These are phyloP conservation scores for Rhizopogon vinicolor DNA, from an alignment of 768 basidiomycete genomes.

Conservation along the genomic window DNA sequence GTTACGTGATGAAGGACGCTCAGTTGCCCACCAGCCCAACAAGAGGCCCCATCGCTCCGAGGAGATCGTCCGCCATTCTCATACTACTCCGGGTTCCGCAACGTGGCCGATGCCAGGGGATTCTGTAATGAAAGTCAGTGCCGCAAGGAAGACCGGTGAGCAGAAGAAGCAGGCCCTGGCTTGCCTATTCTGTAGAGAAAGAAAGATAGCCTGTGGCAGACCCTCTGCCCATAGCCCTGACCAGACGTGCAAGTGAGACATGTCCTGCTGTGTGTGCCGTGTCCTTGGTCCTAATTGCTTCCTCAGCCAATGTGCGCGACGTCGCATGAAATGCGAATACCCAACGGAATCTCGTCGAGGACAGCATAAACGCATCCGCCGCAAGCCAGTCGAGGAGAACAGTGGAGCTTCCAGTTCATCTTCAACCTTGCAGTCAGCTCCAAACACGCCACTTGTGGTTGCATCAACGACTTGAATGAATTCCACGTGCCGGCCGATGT, in stretches of 20 bases:
- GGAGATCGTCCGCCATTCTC: conserved; percentile 25
- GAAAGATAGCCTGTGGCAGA: conserved; percentile 47
- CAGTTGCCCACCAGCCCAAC: conserved; percentile 15
- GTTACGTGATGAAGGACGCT: conserved; percentile 22
- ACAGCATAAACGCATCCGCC: conserved; percentile 37
- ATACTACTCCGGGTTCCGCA: conserved; percentile 15
- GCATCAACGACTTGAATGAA: neutral
- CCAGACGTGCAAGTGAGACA: conserved; percentile 42
- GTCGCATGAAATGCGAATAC: conserved; percentile 41
- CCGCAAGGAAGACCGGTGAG: conserved; percentile 28
- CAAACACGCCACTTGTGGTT: neutral
- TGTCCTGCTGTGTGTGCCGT: conserved; percentile 1
- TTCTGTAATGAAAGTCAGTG: conserved; percentile 20
- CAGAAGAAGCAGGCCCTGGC: conserved; percentile 44
- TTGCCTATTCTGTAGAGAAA: conserved; percentile 44
- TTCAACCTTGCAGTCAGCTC: neutral
- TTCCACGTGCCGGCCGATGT: neutral
- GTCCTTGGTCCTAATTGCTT: conserved; percentile 14
- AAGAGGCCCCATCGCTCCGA: conserved; percentile 26
- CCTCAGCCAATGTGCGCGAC: conserved; percentile 42
- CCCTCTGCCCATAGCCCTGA: conserved; percentile 33
- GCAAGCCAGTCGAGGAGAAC: conserved; percentile 19
- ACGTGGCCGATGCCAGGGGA: conserved; percentile 32
- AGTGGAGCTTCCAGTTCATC: conserved; percentile 12
- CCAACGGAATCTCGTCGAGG: conserved; percentile 47